Evolutionary conservation across 2,329 filamentous ascomycete species (phyloP).

Genomic region (Nemania sp.): DNA sequence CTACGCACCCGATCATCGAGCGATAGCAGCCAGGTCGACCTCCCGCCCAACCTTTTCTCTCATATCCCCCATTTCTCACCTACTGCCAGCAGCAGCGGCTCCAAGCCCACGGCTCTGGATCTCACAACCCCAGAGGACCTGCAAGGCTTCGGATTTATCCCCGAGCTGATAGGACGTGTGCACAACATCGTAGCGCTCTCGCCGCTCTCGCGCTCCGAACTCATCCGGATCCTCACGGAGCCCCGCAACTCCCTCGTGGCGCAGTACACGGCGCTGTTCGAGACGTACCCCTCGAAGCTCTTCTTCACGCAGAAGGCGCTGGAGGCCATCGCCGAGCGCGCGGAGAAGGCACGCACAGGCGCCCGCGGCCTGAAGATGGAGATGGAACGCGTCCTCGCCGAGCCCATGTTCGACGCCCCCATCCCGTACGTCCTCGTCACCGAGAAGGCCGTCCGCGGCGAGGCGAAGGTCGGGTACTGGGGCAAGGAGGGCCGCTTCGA

Average conservation of each 20-base stretch:
- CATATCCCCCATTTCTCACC: constrained; percentile 61
- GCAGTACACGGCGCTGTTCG: constrained; percentile 88
- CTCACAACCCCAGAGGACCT: constrained; percentile 76
- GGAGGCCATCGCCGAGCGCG: constrained; percentile 75
- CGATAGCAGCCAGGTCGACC: constrained; percentile 58
- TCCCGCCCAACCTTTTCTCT: constrained; percentile 64
- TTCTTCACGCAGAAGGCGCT: constrained; percentile 82
- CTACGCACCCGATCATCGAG: constrained; percentile 62
- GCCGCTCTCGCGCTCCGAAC: constrained; percentile 67
- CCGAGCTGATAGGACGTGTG: constrained; percentile 92
- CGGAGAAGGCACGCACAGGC: constrained; percentile 68
- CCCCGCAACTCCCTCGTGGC: constrained; percentile 85
- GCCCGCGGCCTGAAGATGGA: constrained; percentile 79
- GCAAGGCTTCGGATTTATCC: constrained; percentile 88
- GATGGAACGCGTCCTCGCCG: constrained; percentile 76
- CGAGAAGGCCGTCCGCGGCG: constrained; percentile 67
- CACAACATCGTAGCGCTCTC: constrained; percentile 88
- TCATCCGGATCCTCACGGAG: constrained; percentile 89
- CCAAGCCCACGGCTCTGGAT: constrained; percentile 64
- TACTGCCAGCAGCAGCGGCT: constrained; percentile 37
- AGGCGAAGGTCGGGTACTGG: constrained; percentile 64
- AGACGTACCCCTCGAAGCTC: constrained; percentile 76
- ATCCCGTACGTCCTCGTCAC: constrained; percentile 76
- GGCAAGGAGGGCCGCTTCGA: constrained; percentile 73
- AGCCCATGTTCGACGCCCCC: constrained; percentile 82